Evolutionary conservation across 2,329 filamentous ascomycete genomes (phyloP).

Genomic region (Ophiostoma ulmi): DNA sequence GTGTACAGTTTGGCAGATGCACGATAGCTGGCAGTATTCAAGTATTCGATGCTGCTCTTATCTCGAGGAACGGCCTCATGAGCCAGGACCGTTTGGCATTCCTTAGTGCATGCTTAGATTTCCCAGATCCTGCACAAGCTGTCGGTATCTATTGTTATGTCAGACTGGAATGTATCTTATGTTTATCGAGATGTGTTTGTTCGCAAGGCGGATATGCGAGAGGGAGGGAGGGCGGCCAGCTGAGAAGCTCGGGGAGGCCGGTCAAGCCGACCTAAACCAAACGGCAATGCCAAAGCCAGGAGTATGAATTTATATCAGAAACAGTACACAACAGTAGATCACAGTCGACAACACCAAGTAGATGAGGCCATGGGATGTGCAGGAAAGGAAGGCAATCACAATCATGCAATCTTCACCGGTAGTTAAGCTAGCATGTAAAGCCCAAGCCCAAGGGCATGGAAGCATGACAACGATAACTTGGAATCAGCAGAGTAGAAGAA

Average conservation of each 20-base stretch:
- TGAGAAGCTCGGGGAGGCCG: background rate
- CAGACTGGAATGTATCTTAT: background rate
- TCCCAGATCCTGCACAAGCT: background rate
- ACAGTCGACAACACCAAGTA: background rate
- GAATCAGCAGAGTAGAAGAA: background rate
- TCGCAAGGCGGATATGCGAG: background rate
- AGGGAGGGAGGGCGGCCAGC: background rate
- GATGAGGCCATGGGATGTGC: background rate
- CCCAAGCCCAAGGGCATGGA: slow-evolving; percentile 4
- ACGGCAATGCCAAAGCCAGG: background rate
- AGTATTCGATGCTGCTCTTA: no score
- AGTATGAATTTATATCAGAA: no score
- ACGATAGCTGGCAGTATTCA: no score
- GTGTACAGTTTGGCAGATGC: no score
- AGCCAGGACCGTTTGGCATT: no score
- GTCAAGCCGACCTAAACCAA: background rate
- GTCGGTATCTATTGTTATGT: background rate
- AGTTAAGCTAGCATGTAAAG: background rate
- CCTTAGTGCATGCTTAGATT: background rate
- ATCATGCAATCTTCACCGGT: background rate
- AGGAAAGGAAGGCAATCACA: no score
- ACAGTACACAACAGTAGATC: background rate
- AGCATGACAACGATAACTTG: background rate
- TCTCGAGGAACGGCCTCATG: no score
- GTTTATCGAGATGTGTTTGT: background rate